Base-by-base conservation (phyloP, 345 rosid species). In the Reutealis trisperma region DNA sequence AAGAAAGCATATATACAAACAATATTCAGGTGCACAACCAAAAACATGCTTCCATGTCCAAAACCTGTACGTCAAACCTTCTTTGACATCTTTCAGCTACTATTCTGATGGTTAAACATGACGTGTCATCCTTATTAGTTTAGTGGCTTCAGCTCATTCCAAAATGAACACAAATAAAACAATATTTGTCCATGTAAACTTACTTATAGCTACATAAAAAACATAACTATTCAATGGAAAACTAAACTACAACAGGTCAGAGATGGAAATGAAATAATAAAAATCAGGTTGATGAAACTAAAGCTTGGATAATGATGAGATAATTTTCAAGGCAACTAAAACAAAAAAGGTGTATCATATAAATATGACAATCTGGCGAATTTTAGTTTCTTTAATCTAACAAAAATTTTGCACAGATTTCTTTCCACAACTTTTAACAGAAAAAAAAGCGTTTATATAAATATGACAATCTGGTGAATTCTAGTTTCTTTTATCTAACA, bases 71-170 rank as follows among this genome's bases (percentile, higher is more conserved):
- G 22, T 42, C 16, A 54, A 49, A 27, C 10, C 5, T 74, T 21
- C 25, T 6, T 44, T 44, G 27, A 44, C 42, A 24, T 61, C 22
- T 24, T 71, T 49, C 42, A 59, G 25, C 27, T 78, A 55, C 47
- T 44, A 58, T 60, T 21, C 45, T 55, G 63, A 34, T 64, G 67
- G 16, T 73, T 63, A 37, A 22, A 41, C 67, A 37, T 63, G 42
- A 15, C 3, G 44, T 70, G 32, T 34, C 77, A 63, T 21, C 12
- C 45, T 69, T 70, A 49, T 30, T 30, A 14, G 25, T 59, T 59
- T 70, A 71, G 32, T 21, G 10, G 67, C 76, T 62, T 72, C 76
- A 72, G 44, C 70, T 37, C 70, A 67, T 12, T 24, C 41, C 49
- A 63, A 44, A 44, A 42, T 30, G 49, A 68, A 34, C 59, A 76